Evolutionary conservation across 2,329 filamentous ascomycete genomes (phyloP).

Genomic region (Xylariaceae sp.): DNA sequence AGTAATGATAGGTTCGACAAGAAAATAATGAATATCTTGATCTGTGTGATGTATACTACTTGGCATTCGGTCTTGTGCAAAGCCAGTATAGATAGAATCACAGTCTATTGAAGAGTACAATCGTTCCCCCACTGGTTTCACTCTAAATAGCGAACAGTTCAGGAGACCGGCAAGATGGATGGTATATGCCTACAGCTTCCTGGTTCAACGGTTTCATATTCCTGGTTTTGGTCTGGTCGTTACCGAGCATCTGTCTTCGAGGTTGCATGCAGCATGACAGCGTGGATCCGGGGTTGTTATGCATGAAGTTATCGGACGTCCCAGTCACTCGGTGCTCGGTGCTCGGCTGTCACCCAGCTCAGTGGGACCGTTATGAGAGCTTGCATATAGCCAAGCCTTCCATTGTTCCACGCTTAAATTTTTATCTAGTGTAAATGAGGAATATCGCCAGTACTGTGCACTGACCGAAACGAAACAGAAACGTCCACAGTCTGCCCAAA

Average conservation of each 20-base stretch:
- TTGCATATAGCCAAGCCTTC: constrained; percentile 5
- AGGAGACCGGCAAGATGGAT: too few species aligned
- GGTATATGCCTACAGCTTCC: neutral
- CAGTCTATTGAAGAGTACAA: too few species aligned
- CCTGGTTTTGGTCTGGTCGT: constrained; percentile 22
- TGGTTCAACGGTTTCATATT: constrained; percentile 2
- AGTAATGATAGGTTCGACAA: too few species aligned
- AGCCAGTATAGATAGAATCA: too few species aligned
- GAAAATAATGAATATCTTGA: too few species aligned
- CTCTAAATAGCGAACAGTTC: too few species aligned
- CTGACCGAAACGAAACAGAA: too few species aligned
- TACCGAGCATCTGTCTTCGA: constrained; percentile 25
- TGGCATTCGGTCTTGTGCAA: too few species aligned
- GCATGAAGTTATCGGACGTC: constrained; percentile 20
- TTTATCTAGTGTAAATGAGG: too few species aligned
- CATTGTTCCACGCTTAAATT: constrained; percentile 1
- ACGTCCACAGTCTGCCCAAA: too few species aligned
- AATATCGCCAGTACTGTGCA: neutral
- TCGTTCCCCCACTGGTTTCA: too few species aligned
- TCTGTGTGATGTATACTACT: neutral
- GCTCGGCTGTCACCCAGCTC: constrained; percentile 12
- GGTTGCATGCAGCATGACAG: constrained; percentile 22
- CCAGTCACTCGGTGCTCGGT: constrained; percentile 26
- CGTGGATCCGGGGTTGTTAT: constrained; percentile 27
- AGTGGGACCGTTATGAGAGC: constrained; percentile 1